phyloP scores from a whole-genome alignment of 2,329 filamentous ascomycete genomes.

The Ascochyta rabiei region DNA sequence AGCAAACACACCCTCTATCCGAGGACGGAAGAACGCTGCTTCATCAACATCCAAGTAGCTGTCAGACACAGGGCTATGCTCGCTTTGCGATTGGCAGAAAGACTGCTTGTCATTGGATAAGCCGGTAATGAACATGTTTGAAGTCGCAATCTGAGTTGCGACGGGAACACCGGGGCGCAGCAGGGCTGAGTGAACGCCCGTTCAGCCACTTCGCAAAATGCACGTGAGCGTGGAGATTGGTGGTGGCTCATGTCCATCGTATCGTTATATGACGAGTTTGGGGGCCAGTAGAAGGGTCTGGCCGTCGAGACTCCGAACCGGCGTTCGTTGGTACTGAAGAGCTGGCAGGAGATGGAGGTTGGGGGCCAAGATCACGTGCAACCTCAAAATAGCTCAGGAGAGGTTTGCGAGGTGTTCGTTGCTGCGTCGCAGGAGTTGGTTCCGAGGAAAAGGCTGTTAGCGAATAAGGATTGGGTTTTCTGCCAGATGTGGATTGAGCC shows the following conservation, averaged over 20 bases:
- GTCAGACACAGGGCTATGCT: slow-evolving; percentile 30
- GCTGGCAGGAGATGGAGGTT: background rate
- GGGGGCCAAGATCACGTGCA: slow-evolving; percentile 3
- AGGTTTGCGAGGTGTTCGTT: slow-evolving; percentile 12
- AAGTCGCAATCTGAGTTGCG: background rate
- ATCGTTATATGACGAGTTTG: background rate
- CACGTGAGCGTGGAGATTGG: slow-evolving; percentile 16
- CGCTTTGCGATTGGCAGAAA: slow-evolving; percentile 37
- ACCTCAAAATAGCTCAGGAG: background rate
- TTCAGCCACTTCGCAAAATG: slow-evolving; percentile 17
- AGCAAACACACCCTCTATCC: background rate
- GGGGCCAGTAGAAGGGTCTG: background rate
- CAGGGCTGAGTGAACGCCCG: slow-evolving; percentile 16
- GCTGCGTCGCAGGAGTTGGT: slow-evolving; percentile 26
- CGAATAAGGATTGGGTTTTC: slow-evolving; percentile 22
- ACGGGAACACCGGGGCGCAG: slow-evolving; percentile 13
- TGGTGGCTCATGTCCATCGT: slow-evolving; percentile 3
- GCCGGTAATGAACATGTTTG: background rate
- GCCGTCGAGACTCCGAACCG: background rate
- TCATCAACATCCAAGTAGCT: background rate
- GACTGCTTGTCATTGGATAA: slow-evolving; percentile 25
- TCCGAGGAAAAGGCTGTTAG: slow-evolving; percentile 5
- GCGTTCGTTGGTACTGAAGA: background rate
- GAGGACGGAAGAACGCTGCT: background rate
- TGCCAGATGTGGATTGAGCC: slow-evolving; percentile 24